Percentiles rank a stretch among this genome's conserved stretches.
Evolutionary conservation across 257 asterid genomes (phyloP).

Genomic region (Primulina huaijiensis): DNA sequence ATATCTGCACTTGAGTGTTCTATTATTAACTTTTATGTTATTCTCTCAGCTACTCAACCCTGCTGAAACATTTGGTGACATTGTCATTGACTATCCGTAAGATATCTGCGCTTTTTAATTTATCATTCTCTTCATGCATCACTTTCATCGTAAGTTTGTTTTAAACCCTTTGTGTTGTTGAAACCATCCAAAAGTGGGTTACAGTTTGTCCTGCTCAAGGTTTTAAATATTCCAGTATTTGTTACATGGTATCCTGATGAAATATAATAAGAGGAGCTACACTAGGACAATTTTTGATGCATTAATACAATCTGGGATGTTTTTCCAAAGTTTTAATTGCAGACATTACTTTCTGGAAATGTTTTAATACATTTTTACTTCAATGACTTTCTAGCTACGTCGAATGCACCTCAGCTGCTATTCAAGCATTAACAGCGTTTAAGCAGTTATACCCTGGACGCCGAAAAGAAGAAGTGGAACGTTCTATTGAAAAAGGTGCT

Average conservation of each 20-base stretch:
- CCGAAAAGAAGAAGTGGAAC: conserved; percentile 66
- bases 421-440: conserved; percentile 76
- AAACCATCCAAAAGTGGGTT: conserved; percentile 13
- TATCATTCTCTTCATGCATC: conserved; percentile 5
- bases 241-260: conserved; percentile 16
- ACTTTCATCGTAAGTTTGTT: conserved; percentile 12
- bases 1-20: conserved; percentile 22
- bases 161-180: not conserved
- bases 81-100: no score
- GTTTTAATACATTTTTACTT: conserved; percentile 24
- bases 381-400: conserved; percentile 63
- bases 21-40: no score
- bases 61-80: no score
- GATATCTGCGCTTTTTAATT: conserved; percentile 13
- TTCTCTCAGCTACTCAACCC: no score
- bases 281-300: conserved; percentile 1
- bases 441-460: conserved; percentile 82
- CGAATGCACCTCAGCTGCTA: conserved; percentile 97
- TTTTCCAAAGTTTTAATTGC: conserved; percentile 1
- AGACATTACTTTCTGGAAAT: not conserved
- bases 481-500: conserved; percentile 61
- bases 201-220: conserved; percentile 10
- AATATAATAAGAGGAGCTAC: not conserved
- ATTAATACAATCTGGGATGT: conserved; percentile 14
- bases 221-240: conserved; percentile 20